These are phyloP conservation scores for Coleophoma crateriformis DNA, from an alignment of 2,329 filamentous ascomycete species.

Conservation along the genomic window DNA sequence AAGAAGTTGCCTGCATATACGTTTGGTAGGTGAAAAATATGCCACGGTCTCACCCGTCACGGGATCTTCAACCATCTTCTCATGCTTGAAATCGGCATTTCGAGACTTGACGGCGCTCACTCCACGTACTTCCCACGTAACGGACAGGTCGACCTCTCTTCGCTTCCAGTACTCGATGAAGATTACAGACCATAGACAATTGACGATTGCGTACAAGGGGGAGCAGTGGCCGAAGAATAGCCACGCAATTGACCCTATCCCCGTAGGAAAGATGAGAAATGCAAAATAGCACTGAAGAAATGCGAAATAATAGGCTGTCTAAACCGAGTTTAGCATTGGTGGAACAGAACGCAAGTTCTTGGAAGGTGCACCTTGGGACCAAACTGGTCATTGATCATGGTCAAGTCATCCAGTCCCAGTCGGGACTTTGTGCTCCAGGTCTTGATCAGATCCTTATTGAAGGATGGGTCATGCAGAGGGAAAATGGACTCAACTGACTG, in stretches of 20 bases:
- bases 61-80: conserved; percentile 51
- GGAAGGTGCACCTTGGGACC: conserved; percentile 44
- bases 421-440: conserved; percentile 49
- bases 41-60: conserved; percentile 56
- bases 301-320: conserved; percentile 78
- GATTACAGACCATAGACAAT: conserved; percentile 64
- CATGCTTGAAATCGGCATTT: conserved; percentile 58
- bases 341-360: no score
- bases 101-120: conserved; percentile 63
- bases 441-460: conserved; percentile 51
- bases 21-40: conserved; percentile 60
- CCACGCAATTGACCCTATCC: conserved; percentile 64
- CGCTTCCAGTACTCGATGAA: conserved; percentile 81
- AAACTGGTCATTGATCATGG: conserved; percentile 55
- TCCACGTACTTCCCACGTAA: conserved; percentile 68
- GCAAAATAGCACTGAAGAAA: conserved; percentile 72
- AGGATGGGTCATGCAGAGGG: conserved; percentile 53
- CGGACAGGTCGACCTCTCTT: conserved; percentile 63
- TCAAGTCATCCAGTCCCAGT: conserved; percentile 44
- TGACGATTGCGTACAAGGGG: conserved; percentile 60
- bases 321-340: background rate
- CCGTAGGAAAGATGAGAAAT: conserved; percentile 65
- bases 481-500: conserved; percentile 55
- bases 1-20: conserved; percentile 59
- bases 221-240: conserved; percentile 65